Evolutionary conservation across 768 basidiomycete species (phyloP).

Genomic region (Boletus reticulatus): DNA sequence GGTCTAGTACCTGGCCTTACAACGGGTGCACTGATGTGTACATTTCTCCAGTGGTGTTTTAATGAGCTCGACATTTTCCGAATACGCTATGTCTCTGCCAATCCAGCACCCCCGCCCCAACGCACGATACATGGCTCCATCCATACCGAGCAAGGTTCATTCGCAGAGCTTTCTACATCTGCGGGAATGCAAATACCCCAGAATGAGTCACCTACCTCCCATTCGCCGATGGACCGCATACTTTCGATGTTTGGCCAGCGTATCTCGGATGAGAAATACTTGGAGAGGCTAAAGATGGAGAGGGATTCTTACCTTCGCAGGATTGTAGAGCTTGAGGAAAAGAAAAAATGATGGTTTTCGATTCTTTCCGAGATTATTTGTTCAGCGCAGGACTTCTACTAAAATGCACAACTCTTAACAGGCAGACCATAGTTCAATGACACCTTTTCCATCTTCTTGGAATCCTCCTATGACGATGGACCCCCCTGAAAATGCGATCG

Average conservation of each 20-base stretch:
- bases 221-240: conserved; percentile 38
- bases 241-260: conserved; percentile 33
- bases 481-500: conserved; percentile 47
- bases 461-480: conserved; percentile 64
- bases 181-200: conserved; percentile 15
- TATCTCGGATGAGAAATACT: conserved; percentile 72
- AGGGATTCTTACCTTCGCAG: conserved; percentile 52
- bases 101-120: conserved; percentile 1
- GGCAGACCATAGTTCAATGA: conserved; percentile 58
- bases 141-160: background rate
- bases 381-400: background rate
- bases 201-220: background rate
- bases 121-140: background rate
- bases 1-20: conserved; percentile 58
- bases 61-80: conserved; percentile 68
- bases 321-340: conserved; percentile 53
- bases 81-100: conserved; percentile 51
- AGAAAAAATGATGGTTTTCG: conserved; percentile 30
- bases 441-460: conserved; percentile 51
- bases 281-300: conserved; percentile 54
- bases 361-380: background rate
- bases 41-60: conserved; percentile 61
- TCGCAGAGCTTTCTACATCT: background rate
- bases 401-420: conserved; percentile 1
- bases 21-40: conserved; percentile 57